These are phyloP conservation scores for Westerdykella aurantiaca DNA, from an alignment of 2,329 filamentous ascomycete species.

Conservation along the genomic window DNA sequence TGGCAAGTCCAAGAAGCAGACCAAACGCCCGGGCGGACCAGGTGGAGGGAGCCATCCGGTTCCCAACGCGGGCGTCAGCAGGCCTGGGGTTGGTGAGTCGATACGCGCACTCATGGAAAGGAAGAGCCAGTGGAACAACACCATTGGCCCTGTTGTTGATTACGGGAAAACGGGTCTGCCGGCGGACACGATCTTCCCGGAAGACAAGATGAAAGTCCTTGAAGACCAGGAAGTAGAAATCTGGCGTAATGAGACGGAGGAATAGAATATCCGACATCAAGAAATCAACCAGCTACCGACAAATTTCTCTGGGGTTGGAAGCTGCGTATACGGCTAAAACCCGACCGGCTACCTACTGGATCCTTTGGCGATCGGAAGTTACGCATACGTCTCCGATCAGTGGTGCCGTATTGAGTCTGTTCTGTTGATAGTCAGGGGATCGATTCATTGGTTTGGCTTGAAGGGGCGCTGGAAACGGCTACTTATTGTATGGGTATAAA, in stretches of 20 bases:
- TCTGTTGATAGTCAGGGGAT: no score
- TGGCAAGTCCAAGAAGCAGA: conserved; percentile 86
- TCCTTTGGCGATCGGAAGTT: no score
- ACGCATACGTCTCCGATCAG: no score
- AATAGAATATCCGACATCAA: conserved; percentile 39
- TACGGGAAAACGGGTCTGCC: conserved; percentile 74
- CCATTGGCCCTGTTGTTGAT: conserved; percentile 84
- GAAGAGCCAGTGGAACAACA: conserved; percentile 80
- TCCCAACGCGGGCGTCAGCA: conserved; percentile 30
- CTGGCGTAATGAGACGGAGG: conserved; percentile 70
- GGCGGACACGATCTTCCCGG: conserved; percentile 69
- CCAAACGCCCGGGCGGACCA: conserved; percentile 68
- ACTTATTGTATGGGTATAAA: no score
- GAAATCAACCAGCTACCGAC: no score
- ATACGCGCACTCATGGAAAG: conserved; percentile 91
- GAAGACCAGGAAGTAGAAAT: conserved; percentile 71
- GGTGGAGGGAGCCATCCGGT: conserved; percentile 61
- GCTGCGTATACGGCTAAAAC: no score
- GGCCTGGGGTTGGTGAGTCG: conserved; percentile 73
- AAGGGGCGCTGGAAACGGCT: no score
- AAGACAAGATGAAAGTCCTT: conserved; percentile 64
- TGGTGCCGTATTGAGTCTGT: no score
- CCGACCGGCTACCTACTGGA: no score
- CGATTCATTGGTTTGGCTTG: no score
- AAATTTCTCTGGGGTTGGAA: no score